These are phyloP conservation scores for Nepenthes mirabilis DNA, from an alignment of 148 eudicot species.

Conservation along the genomic window DNA sequence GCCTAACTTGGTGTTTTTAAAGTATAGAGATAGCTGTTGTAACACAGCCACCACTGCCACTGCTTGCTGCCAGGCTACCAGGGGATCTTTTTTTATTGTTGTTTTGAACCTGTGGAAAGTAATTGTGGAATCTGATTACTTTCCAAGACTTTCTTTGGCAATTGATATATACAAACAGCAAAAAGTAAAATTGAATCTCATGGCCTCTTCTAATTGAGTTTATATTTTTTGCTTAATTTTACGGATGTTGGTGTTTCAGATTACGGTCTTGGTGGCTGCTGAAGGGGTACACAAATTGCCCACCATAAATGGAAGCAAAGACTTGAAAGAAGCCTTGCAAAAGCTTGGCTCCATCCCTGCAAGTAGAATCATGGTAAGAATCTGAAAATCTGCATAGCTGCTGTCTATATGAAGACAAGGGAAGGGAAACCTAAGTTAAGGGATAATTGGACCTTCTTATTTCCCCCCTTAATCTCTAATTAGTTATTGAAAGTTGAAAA, in stretches of 20 bases:
- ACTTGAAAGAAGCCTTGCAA: constrained; percentile 76
- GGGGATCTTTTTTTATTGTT: too few species aligned
- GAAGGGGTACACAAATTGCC: constrained; percentile 80
- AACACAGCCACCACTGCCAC: too few species aligned
- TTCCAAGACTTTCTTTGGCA: too few species aligned
- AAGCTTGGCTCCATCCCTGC: constrained; percentile 76
- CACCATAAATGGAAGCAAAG: constrained; percentile 47
- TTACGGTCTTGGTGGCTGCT: constrained; percentile 87
- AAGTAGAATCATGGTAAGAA: constrained; percentile 51
- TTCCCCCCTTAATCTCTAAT: too few species aligned
- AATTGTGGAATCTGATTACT: too few species aligned
- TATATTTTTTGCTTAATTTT: background rate
- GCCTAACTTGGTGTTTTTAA: too few species aligned
- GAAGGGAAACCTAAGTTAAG: background rate
- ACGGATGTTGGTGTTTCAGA: constrained; percentile 23
- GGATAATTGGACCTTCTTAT: too few species aligned
- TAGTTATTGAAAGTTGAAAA: too few species aligned
- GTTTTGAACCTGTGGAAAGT: too few species aligned
- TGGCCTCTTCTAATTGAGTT: background rate
- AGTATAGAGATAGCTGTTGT: too few species aligned
- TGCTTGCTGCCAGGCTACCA: too few species aligned
- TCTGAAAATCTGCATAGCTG: background rate
- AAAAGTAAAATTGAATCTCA: background rate
- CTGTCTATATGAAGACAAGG: background rate
- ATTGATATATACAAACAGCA: too few species aligned